Percentiles rank a stretch among this genome's conserved stretches.
Evolutionary conservation across 2,329 filamentous ascomycete genomes (phyloP).

Genomic region (Fonsecaea monophora): DNA sequence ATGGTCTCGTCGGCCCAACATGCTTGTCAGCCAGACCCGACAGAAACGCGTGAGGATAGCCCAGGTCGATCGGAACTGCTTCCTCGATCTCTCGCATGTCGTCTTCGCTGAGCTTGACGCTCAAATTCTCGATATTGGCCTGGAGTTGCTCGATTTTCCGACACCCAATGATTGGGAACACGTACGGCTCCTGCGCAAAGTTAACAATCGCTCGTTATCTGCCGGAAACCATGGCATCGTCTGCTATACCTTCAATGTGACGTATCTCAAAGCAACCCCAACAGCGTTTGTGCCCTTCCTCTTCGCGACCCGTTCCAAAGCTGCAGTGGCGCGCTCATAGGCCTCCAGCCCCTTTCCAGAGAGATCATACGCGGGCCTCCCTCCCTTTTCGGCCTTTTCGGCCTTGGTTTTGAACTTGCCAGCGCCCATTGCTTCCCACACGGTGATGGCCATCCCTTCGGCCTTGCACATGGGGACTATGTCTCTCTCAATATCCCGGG

Average conservation of each 20-base stretch:
- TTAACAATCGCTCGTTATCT: not conserved
- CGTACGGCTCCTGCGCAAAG: constrained; percentile 57
- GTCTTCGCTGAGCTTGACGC: constrained; percentile 56
- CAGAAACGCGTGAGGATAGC: constrained; percentile 60
- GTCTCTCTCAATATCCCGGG: constrained; percentile 73
- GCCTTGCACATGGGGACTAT: constrained; percentile 69
- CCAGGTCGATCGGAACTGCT: constrained; percentile 60
- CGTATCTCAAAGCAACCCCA: constrained; percentile 56
- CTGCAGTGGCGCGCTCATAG: constrained; percentile 17
- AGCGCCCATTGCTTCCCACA: constrained; percentile 61
- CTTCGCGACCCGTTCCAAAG: constrained; percentile 32
- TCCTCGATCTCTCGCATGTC: constrained; percentile 63
- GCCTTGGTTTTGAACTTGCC: constrained; percentile 58
- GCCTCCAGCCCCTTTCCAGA: constrained; percentile 19
- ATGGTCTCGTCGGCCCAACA: constrained; percentile 24
- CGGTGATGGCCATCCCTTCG: constrained; percentile 67
- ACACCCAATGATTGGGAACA: constrained; percentile 62
- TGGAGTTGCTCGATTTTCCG: constrained; percentile 60
- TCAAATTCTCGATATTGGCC: constrained; percentile 64
- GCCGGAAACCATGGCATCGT: not conserved
- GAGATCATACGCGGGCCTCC: constrained; percentile 31
- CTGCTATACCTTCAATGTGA: constrained; percentile 38
- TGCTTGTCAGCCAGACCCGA: constrained; percentile 19
- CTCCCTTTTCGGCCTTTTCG: constrained; percentile 38
- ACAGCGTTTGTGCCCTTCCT: constrained; percentile 26